Evolutionary conservation across 257 asterid species (phyloP).

Genomic region (Nicotiana undulata): DNA sequence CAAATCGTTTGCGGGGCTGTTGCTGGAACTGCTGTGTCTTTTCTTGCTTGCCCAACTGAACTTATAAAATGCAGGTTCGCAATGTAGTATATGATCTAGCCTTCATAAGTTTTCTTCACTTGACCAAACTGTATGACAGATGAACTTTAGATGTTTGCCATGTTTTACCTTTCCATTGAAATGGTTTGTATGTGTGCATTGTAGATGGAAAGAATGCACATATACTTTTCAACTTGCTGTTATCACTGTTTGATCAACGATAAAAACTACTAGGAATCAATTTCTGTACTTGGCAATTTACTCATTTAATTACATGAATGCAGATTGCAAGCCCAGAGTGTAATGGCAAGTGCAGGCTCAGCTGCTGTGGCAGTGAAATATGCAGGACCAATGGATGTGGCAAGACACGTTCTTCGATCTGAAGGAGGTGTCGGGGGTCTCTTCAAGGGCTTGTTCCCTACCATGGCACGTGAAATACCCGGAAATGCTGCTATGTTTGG

Average conservation of each 20-base stretch:
- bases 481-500: conserved; percentile 91
- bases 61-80: conserved; percentile 82
- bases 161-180: neutral
- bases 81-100: neutral
- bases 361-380: conserved; percentile 48
- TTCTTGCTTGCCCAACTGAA: conserved; percentile 90
- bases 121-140: neutral
- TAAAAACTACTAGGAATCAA: neutral
- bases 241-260: neutral
- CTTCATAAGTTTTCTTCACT: neutral
- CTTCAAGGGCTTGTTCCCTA: conserved; percentile 72
- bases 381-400: conserved; percentile 82
- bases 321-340: conserved; percentile 88
- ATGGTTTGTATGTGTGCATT: neutral
- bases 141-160: neutral
- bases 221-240: neutral
- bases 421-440: conserved; percentile 63
- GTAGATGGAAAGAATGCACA: neutral
- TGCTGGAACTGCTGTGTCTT: conserved; percentile 78
- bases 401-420: conserved; percentile 52
- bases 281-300: neutral
- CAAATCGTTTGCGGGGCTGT: conserved; percentile 84
- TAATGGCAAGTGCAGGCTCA: conserved; percentile 33
- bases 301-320: neutral
- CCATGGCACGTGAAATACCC: conserved; percentile 75